These are phyloP conservation scores for Alternaria incomplexa DNA, from an alignment of 2,329 filamentous ascomycete species.

Conservation along the genomic window DNA sequence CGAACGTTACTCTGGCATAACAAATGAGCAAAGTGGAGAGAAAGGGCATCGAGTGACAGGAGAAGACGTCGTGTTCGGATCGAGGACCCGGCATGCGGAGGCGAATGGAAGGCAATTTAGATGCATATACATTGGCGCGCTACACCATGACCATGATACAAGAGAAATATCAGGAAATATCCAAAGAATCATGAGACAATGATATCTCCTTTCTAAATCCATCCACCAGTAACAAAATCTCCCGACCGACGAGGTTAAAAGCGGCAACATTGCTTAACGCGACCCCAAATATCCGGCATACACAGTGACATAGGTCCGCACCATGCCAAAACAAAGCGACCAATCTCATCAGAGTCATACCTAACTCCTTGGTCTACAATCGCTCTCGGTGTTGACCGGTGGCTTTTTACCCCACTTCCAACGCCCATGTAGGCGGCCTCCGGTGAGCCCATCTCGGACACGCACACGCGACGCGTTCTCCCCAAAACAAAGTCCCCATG, in stretches of 20 bases:
- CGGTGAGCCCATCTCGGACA: not conserved
- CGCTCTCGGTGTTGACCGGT: not conserved
- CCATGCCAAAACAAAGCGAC: not conserved
- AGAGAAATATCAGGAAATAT: not conserved
- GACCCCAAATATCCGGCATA: not conserved
- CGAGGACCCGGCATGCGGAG: not conserved
- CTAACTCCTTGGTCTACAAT: not conserved
- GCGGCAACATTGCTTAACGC: not conserved
- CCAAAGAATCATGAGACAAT: not conserved
- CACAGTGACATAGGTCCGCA: not conserved
- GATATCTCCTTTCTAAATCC: not conserved
- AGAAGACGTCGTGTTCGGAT: not conserved
- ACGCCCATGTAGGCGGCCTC: not conserved
- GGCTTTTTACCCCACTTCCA: not conserved
- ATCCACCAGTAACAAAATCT: not conserved
- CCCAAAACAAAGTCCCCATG: not conserved
- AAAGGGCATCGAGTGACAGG: not conserved
- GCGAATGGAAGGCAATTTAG: not conserved
- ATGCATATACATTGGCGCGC: not conserved
- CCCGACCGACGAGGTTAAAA: not conserved
- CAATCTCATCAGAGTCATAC: not conserved
- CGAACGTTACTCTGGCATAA: conserved; percentile 89
- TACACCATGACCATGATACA: not conserved
- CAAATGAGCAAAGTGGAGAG: conserved; percentile 51
- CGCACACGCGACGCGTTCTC: not conserved